These are phyloP conservation scores for Thelonectria discophora DNA, from an alignment of 2,329 filamentous ascomycete species.

Conservation along the genomic window DNA sequence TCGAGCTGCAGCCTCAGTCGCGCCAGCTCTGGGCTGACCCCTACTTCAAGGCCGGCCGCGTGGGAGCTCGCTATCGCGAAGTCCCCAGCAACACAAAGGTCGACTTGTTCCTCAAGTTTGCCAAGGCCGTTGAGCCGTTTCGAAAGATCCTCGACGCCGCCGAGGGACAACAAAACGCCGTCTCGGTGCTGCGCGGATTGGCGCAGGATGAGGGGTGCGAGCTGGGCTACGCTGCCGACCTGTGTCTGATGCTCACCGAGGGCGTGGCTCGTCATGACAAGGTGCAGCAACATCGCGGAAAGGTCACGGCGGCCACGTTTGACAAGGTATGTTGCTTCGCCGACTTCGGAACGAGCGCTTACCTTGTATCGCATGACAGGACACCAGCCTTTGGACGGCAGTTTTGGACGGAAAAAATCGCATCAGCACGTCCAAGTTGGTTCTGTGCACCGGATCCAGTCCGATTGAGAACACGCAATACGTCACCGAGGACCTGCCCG, in stretches of 20 bases:
- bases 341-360: not conserved
- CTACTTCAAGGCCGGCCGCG: constrained; percentile 61
- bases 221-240: constrained; percentile 65
- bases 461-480: constrained; percentile 57
- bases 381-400: constrained; percentile 36
- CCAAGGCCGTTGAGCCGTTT: constrained; percentile 62
- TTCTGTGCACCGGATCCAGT: constrained; percentile 67
- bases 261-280: constrained; percentile 53
- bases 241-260: constrained; percentile 56
- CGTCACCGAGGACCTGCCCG: constrained; percentile 40
- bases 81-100: constrained; percentile 71
- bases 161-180: constrained; percentile 59
- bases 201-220: constrained; percentile 66
- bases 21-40: constrained; percentile 68
- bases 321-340: constrained; percentile 28
- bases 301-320: constrained; percentile 47
- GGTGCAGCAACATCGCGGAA: constrained; percentile 50
- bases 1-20: constrained; percentile 57
- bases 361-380: not conserved
- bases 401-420: constrained; percentile 43
- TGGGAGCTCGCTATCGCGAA: constrained; percentile 65
- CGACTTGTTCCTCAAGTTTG: constrained; percentile 65
- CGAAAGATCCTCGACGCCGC: constrained; percentile 58
- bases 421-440: constrained; percentile 53
- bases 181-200: constrained; percentile 61